A percentile compares a stretch with the other conserved stretches of the same genome.
Conservation (phyloP, 305 asterid genomes). For the Fraxinus platypoda region DNA sequence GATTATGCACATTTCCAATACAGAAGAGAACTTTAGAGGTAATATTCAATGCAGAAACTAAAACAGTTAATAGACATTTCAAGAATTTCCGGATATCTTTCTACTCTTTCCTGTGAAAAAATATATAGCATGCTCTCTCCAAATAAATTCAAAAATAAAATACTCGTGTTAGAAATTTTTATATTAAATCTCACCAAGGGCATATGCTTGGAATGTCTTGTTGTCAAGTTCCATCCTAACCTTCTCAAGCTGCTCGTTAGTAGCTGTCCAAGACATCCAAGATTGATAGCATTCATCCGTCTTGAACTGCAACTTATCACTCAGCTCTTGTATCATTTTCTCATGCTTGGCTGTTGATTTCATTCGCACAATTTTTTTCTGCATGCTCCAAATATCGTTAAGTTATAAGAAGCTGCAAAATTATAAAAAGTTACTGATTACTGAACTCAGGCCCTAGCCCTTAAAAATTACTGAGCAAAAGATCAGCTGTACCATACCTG, state of each 20-base stretch:
- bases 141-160: conserved; percentile 5
- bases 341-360: conserved; percentile 71
- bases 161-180: background rate
- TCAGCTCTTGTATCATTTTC: conserved; percentile 74
- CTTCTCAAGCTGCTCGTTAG: conserved; percentile 78
- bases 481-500: conserved; percentile 53
- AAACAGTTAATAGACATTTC: background rate
- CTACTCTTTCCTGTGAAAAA: background rate
- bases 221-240: conserved; percentile 93
- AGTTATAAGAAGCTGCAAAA: conserved; percentile 14
- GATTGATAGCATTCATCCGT: conserved; percentile 92
- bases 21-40: background rate
- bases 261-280: conserved; percentile 90
- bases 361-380: conserved; percentile 54
- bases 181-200: conserved; percentile 60
- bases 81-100: background rate
- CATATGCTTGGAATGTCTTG: conserved; percentile 63
- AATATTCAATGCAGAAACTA: background rate
- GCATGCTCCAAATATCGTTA: conserved; percentile 27
- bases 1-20: background rate
- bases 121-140: background rate
- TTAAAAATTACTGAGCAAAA: background rate
- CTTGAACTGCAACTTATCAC: conserved; percentile 61
- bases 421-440: background rate
- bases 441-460: conserved; percentile 6